Base-by-base conservation (phyloP, 768 basidiomycete genomes). In the Leccinum truebloodii region DNA sequence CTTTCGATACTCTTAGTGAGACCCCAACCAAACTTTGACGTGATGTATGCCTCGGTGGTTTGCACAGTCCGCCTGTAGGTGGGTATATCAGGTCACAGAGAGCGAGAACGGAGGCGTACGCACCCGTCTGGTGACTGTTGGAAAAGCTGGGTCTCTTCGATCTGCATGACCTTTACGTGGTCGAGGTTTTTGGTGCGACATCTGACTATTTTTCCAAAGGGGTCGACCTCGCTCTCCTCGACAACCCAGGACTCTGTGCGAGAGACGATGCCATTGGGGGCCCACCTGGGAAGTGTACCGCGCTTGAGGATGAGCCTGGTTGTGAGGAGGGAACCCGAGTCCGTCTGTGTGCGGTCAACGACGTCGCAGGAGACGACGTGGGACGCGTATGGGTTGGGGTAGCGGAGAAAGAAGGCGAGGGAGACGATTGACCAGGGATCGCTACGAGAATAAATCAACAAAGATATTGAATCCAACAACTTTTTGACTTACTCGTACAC, bases 291-390 rank as follows among this genome's bases (percentile, higher is more conserved):
- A 60, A 97, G 79, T n/a, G 90, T 84, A 6, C 94, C 95, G 26
- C 87, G 83, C 77, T 98, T 98, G 67, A 96, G 81, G 66, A 98
- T 93, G 64, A 98, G 88, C 22, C 95, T 86, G 2, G 90, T 94
- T 10, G 95, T 97, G 59, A 87, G 74, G 20, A 98, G 81, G 16
- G 89, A 83, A 44, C 94, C 94, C 3, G 82, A 76, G 13, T 87
- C 80, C 1, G 91, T 87, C 65, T 90, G 79, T 20, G 77, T 80
- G 65, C 95, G 90, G 57, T 92, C 90, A 65, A 98, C 86, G 69
- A 98, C 94, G 79, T 98, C 95, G 81, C 94, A 95, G 4, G 95
- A 95, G 65, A 95, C 77, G 73, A 98, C 89, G 77, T 98, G 95
- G 39, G 90, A 81, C 6, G 95, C 92, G 69, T 93, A 94, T 53